Percentiles rank a stretch among this genome's conserved stretches.
These are phyloP conservation scores for Suhomyces anneliseae DNA, from an alignment of 1,139 yeast genomes.

Conservation along the genomic window DNA sequence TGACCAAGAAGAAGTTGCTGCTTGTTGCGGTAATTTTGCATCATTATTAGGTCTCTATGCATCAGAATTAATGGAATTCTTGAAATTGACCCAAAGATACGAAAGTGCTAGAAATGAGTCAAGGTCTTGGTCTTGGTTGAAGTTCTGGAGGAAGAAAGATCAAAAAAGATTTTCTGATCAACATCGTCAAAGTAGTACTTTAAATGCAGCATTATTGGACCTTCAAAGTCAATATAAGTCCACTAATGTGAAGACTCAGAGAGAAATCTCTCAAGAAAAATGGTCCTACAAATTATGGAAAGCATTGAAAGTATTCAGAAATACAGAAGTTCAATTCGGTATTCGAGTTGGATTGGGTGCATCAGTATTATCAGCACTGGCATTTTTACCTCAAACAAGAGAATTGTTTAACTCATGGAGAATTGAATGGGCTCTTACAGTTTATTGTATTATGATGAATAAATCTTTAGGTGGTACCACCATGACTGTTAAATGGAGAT, in stretches of 20 bases:
- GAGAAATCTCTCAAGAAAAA: conserved; percentile 1
- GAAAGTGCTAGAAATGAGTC: conserved; percentile 28
- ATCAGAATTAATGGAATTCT: conserved; percentile 51
- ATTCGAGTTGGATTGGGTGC: conserved; percentile 81
- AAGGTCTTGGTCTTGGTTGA: conserved; percentile 53
- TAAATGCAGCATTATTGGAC: conserved; percentile 40
- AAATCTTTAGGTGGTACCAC: conserved; percentile 86
- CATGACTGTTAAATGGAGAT: conserved; percentile 74
- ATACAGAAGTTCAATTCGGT: conserved; percentile 77
- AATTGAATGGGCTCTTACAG: conserved; percentile 82
- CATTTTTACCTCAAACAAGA: conserved; percentile 60
- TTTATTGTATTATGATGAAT: conserved; percentile 82
- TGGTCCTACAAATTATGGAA: conserved; percentile 32
- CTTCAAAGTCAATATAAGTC: conserved; percentile 33
- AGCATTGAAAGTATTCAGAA: conserved; percentile 36
- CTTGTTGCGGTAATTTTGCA: conserved; percentile 80
- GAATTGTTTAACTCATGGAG: conserved; percentile 63
- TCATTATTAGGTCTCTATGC: conserved; percentile 65
- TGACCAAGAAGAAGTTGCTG: conserved; percentile 79
- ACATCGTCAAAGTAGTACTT: conserved; percentile 15
- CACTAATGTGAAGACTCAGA: neutral
- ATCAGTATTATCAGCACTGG: conserved; percentile 61
- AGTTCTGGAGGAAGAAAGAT: conserved; percentile 39
- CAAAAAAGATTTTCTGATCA: neutral
- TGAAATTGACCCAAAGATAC: conserved; percentile 48